A percentile compares a stretch with the other conserved stretches of the same genome.
phyloP scores from a whole-genome alignment of 495 filamentous ascomycete genomes.

The Aspergillus ellipticus region DNA sequence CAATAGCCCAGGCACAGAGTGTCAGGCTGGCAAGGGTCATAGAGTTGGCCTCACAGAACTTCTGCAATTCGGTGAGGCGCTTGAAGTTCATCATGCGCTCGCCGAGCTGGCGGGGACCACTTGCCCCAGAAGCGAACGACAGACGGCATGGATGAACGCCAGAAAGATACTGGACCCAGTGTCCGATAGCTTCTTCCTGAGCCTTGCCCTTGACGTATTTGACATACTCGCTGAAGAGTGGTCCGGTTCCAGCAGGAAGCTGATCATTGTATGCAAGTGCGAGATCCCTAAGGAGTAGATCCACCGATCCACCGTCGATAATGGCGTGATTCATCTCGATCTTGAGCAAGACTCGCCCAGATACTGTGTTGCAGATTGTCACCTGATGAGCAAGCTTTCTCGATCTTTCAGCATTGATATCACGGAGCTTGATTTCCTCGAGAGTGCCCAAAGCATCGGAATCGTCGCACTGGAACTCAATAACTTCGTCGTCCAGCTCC shows the following conservation, averaged over 20 bases:
- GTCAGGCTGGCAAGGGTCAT: constrained; percentile 51
- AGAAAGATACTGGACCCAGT: constrained; percentile 25
- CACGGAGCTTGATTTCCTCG: constrained; percentile 31
- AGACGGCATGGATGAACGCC: constrained; percentile 29
- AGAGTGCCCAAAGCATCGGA: constrained; percentile 33
- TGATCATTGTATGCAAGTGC: constrained; percentile 42
- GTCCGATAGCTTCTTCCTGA: constrained; percentile 32
- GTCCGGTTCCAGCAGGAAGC: constrained; percentile 37
- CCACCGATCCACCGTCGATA: constrained; percentile 43
- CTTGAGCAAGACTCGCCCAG: constrained; percentile 40
- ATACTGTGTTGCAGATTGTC: constrained; percentile 39
- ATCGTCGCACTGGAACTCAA: constrained; percentile 39
- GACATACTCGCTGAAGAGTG: constrained; percentile 56
- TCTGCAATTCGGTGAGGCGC: constrained; percentile 37
- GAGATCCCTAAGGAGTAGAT: constrained; percentile 40
- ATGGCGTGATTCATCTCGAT: constrained; percentile 58
- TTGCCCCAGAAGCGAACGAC: constrained; percentile 4
- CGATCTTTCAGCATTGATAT: constrained; percentile 30
- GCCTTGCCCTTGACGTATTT: constrained; percentile 38
- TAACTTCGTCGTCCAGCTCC: constrained; percentile 30
- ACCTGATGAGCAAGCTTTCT: constrained; percentile 47
- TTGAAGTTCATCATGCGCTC: constrained; percentile 24
- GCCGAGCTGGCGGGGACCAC: constrained; percentile 7
- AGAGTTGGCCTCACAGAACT: constrained; percentile 44
- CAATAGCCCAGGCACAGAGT: constrained; percentile 55